Conservation (phyloP, 805 yeast species). For the Lachancea lanzarotensis region DNA sequence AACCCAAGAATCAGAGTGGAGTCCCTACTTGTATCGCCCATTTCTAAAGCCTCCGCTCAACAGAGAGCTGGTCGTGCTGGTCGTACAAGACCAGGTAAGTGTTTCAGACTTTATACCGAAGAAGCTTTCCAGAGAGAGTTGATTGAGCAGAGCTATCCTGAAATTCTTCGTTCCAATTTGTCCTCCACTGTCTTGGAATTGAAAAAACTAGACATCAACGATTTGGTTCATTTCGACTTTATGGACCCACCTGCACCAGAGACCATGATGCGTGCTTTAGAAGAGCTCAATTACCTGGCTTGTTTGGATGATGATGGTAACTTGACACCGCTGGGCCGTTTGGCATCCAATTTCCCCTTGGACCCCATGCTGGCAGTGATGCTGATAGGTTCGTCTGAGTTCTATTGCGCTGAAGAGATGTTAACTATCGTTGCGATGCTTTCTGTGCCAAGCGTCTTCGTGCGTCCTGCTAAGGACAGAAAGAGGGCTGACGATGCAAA, state of each 20-base stretch:
- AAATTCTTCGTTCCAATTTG: slow-evolving; percentile 83
- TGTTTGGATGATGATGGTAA: slow-evolving; percentile 92
- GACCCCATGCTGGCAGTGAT: slow-evolving; percentile 94
- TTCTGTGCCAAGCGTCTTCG: slow-evolving; percentile 90
- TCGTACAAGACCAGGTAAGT: slow-evolving; percentile 97
- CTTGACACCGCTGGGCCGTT: slow-evolving; percentile 79
- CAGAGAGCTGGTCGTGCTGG: slow-evolving; percentile 99
- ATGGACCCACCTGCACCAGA: slow-evolving; percentile 99
- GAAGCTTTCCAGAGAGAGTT: slow-evolving; percentile 92
- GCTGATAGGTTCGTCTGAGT: slow-evolving; percentile 81
- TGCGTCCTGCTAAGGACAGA: slow-evolving; percentile 82
- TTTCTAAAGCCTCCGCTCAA: slow-evolving; percentile 95
- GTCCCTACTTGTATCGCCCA: slow-evolving; percentile 88
- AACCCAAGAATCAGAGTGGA: slow-evolving; percentile 95
- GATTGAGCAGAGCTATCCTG: slow-evolving; percentile 94
- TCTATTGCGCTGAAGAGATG: slow-evolving; percentile 82
- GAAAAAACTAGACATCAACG: slow-evolving; percentile 91
- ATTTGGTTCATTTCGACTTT: slow-evolving; percentile 93
- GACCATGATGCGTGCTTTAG: slow-evolving; percentile 98
- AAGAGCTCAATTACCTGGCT: slow-evolving; percentile 83
- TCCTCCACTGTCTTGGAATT: slow-evolving; percentile 88
- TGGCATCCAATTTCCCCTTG: slow-evolving; percentile 88
- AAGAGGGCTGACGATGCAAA: slow-evolving; percentile 90
- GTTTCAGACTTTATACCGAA: slow-evolving; percentile 93
- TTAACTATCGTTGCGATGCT: slow-evolving; percentile 83